Percentiles rank a stretch among this genome's conserved stretches.
Evolutionary conservation across 2,329 filamentous ascomycete genomes (phyloP).

Genomic region (Hymenoscyphus linearis): DNA sequence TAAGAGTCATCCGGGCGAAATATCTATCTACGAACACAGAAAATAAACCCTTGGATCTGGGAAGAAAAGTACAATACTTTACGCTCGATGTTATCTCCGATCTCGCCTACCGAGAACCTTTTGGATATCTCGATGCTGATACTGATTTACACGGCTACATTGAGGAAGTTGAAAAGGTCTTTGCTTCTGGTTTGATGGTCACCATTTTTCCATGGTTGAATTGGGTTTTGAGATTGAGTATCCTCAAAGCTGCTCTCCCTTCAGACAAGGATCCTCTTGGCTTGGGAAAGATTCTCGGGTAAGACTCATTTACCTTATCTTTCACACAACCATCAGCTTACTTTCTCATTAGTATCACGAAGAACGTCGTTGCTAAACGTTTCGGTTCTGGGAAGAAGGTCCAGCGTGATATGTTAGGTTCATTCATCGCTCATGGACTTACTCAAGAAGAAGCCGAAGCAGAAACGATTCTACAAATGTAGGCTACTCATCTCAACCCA

Average conservation of each 20-base stretch:
- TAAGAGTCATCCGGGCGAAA: constrained; percentile 45
- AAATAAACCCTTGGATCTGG: constrained; percentile 42
- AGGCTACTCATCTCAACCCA: constrained; percentile 55
- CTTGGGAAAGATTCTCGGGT: constrained; percentile 42
- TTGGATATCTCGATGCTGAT: constrained; percentile 45
- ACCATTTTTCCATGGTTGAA: constrained; percentile 39
- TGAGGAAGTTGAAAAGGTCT: constrained; percentile 1
- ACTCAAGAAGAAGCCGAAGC: constrained; percentile 19
- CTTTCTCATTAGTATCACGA: constrained; percentile 32
- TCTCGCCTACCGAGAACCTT: constrained; percentile 44
- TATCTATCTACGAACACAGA: constrained; percentile 39
- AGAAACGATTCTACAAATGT: constrained; percentile 22
- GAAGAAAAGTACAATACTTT: constrained; percentile 46
- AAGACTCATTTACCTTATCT: constrained; percentile 18
- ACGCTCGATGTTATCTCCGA: constrained; percentile 50
- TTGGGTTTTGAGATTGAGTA: constrained; percentile 37
- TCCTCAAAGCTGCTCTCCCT: constrained; percentile 39
- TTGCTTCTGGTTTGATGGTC: constrained; percentile 31
- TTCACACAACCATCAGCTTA: not conserved
- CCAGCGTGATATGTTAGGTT: constrained; percentile 48
- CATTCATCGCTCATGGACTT: constrained; percentile 34
- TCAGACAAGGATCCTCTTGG: constrained; percentile 36
- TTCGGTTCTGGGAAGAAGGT: constrained; percentile 39
- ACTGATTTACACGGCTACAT: constrained; percentile 1
- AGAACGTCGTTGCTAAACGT: constrained; percentile 41